These are phyloP conservation scores for Irpex sp. DNA, from an alignment of 1,284 basidiomycete genomes.

Conservation along the genomic window DNA sequence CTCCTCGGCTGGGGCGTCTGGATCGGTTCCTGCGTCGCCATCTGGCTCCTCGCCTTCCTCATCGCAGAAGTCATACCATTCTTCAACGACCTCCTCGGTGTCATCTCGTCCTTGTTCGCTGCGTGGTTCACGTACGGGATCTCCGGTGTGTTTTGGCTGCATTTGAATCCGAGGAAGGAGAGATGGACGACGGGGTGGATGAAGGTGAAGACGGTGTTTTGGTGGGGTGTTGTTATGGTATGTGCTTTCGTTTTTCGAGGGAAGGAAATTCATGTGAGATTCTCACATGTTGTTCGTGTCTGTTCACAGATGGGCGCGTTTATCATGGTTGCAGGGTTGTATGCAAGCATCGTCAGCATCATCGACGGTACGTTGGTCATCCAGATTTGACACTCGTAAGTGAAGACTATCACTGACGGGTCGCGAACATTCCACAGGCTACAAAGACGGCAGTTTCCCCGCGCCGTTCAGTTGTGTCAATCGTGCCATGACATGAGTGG, in stretches of 20 bases:
- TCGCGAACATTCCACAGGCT: constrained; percentile 5
- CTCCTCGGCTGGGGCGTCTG: constrained; percentile 28
- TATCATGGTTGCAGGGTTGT: constrained; percentile 31
- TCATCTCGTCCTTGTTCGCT: constrained; percentile 28
- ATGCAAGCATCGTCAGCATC: constrained; percentile 27
- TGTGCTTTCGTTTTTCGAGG: constrained; percentile 3
- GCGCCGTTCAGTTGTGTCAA: constrained; percentile 17
- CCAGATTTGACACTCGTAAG: too few species aligned
- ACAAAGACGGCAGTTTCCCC: constrained; percentile 16
- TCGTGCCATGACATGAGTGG: constrained; percentile 11
- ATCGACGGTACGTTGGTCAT: constrained; percentile 20
- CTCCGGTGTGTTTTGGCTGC: constrained; percentile 31
- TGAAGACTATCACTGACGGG: too few species aligned
- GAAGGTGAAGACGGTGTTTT: constrained; percentile 25
- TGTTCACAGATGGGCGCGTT: constrained; percentile 24
- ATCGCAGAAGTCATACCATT: constrained; percentile 33
- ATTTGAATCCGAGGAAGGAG: constrained; percentile 22
- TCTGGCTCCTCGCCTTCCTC: constrained; percentile 28
- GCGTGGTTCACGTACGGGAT: constrained; percentile 32
- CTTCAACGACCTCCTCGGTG: constrained; percentile 31
- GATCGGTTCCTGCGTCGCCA: constrained; percentile 24
- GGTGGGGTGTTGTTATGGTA: constrained; percentile 23
- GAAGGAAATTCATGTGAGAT: background rate
- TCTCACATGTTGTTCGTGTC: background rate
- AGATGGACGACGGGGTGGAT: constrained; percentile 23